Base-by-base conservation (phyloP, 2,329 filamentous ascomycete genomes). In the Clonostachys byssicola region DNA sequence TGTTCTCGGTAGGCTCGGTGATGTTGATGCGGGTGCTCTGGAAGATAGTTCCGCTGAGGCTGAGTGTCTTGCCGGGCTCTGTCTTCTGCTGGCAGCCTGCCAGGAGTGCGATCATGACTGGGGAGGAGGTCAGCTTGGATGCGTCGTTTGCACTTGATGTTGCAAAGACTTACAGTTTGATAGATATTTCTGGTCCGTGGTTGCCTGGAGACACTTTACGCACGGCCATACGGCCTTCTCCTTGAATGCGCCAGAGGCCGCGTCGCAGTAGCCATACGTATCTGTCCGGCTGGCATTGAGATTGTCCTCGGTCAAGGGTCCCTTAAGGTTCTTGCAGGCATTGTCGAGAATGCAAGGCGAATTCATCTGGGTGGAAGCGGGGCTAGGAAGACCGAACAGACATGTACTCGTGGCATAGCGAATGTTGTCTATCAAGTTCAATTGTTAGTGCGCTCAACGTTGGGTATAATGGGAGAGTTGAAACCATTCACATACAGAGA, bases 1-100 rank as follows among this genome's bases (percentile, higher is more conserved):
- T 66, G 5, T 57, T 52, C 5, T 55, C 49, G 4, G 47, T 49
- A 0, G 63, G 53, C 1, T 65, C 61, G 2, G 67, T 71, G n/a
- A 74, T 72, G 40, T 69, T 73, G 33, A 78, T 54, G 0, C 54
- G 40, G 1, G 52, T 47, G 0, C 52, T 52, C 0, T 65, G 58
- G 54, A 78, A 80, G 13, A 78, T 55, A 0, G 66, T 61, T 9
- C 68, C 70, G 14, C 62, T 73, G 2, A 79, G 55, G 4, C 68
- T 61, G 7, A 79, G 43, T 0, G 67, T 34, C 0, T 47, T 50
- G 0, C 75, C 75, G 0, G 65, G 33, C 0, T 58, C 33, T 0
- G 74, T 74, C 3, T 64, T 56, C 34, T 78, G 74, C 8, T 71
- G 46, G 42, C 77, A 80, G 0, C 73, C 76, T 1, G 71, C 74